Evolutionary conservation across 768 basidiomycete genomes (phyloP), one percentile per base, ranked within the genome.

Genomic region (Russula griseocarnosa): DNA sequence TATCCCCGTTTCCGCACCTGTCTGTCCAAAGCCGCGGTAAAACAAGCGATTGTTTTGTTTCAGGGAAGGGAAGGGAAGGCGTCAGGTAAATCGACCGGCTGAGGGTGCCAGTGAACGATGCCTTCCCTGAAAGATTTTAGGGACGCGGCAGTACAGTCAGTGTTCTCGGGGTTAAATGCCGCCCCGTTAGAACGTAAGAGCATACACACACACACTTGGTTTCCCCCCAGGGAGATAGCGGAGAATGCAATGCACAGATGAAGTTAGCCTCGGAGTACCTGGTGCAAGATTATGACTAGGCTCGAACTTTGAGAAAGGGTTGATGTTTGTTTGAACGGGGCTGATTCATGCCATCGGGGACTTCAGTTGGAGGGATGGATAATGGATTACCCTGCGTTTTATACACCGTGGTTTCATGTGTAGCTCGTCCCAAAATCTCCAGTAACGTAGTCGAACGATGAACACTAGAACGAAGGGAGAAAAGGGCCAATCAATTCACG

Each of bases 121-220:
- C 20, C 40, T 47, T 47, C 34, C 44, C 24, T 7, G 26, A 42
- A 40, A 20, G 13, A 56, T 24, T 36, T 32, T 32, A 8, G 2
- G 32, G 32, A 9, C 28, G 14, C n/a, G 3, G 3, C 16, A 40
- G 16, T 30, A 26, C 28, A 60, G 5, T 8, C 32, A 32, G 30
- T 30, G 20, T 47, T 11, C 38, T 56, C 38, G 18, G n/a, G 34
- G 30, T 5, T 13, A 28, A 50, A 59, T 38, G 47, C 47, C 22
- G 56, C n/a, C n/a, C 34, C 58, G 47, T 36, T 34, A 58, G 8
- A 59, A 50, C 34, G 46, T 49, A 58, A 60, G 50, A 53, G 22
- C 26, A 10, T 28, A 13, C 13, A 10, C 36, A 4, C 3, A 6
- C 5, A n/a, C 38, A 40, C 50, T 20, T 3, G 20, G 24, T 40